Base-by-base conservation (phyloP, 2,329 filamentous ascomycete genomes). In the Phoma herbarum region DNA sequence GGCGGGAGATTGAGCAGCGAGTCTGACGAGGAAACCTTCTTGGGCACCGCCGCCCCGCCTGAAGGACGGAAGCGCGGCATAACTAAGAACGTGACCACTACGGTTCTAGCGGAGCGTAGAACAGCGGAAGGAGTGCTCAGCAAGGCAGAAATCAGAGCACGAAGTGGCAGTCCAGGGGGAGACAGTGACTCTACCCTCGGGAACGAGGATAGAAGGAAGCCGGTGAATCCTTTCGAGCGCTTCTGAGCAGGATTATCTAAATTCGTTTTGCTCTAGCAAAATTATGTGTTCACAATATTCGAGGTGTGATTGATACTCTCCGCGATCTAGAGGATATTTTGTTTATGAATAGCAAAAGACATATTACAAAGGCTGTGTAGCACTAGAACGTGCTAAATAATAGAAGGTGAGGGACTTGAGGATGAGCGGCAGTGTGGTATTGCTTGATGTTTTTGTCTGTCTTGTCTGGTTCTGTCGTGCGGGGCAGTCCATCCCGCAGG, bases 1-100 rank as follows among this genome's bases (percentile, higher is more conserved):
- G 68, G 61, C n/a, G 59, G 66, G 16, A 62, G 67, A 33, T 64
- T 63, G 28, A 60, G 56, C 14, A 61, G 59, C 11, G 66, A 64
- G n/a, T n/a, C n/a, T 4, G 68, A 70, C 12, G 65, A 69, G 46
- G 62, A 69, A 44, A 58, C 41, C 4, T 57, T 70, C 10, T 28
- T 70, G n/a, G 57, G 61, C 42, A 48, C 43, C 10, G 45, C 51
- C 7, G 8, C 49, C 18, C 57, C 52, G 1, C 63, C 65, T 50
- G 65, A 37, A 57, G 61, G 26, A 42, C 59, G 50, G 59, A 57
- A 29, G 5, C 53, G 60, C 25, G 59, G 57, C n/a, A 48, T 68
- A 2, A 69, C 66, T 4, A 62, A 65, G 11, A 67, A 57, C 0
- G 61, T 66, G 16, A 39, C 66, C 1, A n/a, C n/a, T n/a, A 61